These are phyloP conservation scores for Mediolabrus comicus DNA, from an alignment of 108 stramenopile genomes.

Conservation along the genomic window DNA sequence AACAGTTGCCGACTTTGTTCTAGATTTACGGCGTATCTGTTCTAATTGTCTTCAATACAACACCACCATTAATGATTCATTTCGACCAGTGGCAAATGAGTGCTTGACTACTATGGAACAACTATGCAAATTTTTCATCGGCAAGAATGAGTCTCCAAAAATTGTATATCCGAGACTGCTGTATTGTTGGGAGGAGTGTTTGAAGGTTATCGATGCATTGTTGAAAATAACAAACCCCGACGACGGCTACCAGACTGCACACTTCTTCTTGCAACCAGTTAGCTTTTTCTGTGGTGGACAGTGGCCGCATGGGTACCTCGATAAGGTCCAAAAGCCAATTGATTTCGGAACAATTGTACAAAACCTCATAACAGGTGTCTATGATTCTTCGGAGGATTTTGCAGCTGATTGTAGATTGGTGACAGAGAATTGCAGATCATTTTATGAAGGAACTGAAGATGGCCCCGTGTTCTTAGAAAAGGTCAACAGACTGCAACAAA, in stretches of 20 bases:
- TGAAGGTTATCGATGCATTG: constrained; percentile 60
- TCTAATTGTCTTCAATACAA: constrained; percentile 86
- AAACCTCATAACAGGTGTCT: constrained; percentile 68
- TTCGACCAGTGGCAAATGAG: constrained; percentile 67
- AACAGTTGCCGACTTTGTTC: constrained; percentile 62
- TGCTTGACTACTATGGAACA: constrained; percentile 58
- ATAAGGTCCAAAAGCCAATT: constrained; percentile 65
- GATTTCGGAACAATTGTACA: constrained; percentile 78
- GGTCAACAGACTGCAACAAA: constrained; percentile 59
- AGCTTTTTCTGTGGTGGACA: constrained; percentile 64
- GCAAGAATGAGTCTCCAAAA: constrained; percentile 48
- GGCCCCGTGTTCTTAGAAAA: constrained; percentile 56
- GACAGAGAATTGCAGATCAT: constrained; percentile 66
- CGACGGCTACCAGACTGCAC: constrained; percentile 68
- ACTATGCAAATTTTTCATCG: constrained; percentile 63
- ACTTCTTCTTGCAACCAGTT: constrained; percentile 79
- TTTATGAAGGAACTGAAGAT: constrained; percentile 61
- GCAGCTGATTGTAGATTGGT: constrained; percentile 72
- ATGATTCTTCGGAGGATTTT: constrained; percentile 56
- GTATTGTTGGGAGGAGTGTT: constrained; percentile 80
- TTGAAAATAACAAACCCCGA: constrained; percentile 66
- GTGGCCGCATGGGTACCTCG: constrained; percentile 65
- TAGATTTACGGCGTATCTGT: constrained; percentile 76
- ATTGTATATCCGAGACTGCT: constrained; percentile 66
- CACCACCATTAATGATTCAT: constrained; percentile 50